Evolutionary conservation across 2,329 filamentous ascomycete genomes (phyloP), one percentile per base, ranked within the genome.

Genomic region (Endoconidiophora laricicola): DNA sequence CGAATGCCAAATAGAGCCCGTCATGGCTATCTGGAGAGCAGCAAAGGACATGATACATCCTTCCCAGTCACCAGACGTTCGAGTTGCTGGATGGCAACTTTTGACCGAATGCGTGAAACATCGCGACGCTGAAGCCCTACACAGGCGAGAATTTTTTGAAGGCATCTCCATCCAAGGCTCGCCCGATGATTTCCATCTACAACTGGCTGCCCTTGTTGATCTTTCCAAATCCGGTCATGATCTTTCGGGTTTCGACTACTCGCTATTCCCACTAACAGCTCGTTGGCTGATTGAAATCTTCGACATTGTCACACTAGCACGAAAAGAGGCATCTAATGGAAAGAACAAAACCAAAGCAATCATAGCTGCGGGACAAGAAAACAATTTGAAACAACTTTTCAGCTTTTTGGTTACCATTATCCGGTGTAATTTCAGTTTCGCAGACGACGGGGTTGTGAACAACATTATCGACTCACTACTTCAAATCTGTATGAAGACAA

Each of bases 371-470:
- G 69, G 66, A 24, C 77, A 80, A 58, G 78, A 82, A 54, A 71
- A 72, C 55, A 79, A 77, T 57, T 67, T 87, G 48, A 66, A 72
- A 2, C 71, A 74, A 44, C 63, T 86, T 2, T 86, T 86, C 58
- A 63, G 67, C 10, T 83, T 79, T 56, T 57, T 82, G 49, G 71
- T 73, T 52, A 77, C 83, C 54, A 70, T 85, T 49, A 77, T 84
- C 65, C 86, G 84, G 60, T 87, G 84, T 67, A 85, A 81, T 60
- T 82, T 79, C 61, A 81, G 79, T 56, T 71, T 78, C 29, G 77
- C 81, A 22, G 72, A 73, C 55, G 79, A 83, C 55, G 63, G 70
- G 29, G 74, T 80, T 43, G 69, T 83, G 18, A 71, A 71, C 47
- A 67, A 68, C 3, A 64, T 87, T 48, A 74, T 88, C 51, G 70